Base-by-base conservation (phyloP, 768 basidiomycete species). In the Termitomyces sp. region DNA sequence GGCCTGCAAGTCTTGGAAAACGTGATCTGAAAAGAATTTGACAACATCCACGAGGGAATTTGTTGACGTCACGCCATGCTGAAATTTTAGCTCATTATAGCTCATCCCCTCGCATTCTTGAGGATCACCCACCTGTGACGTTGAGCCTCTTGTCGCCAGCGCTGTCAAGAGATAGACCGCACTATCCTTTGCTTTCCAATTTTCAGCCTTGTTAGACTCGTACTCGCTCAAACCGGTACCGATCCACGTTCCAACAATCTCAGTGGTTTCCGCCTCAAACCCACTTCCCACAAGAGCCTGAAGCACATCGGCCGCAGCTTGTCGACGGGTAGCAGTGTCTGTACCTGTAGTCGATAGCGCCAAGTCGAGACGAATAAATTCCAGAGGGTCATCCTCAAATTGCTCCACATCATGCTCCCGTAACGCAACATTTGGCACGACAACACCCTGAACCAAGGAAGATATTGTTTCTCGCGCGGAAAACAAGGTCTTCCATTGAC, bases 371-470 rank as follows among this genome's bases (percentile, higher is more conserved):
- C 93, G 87, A 65, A 98, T 91, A 69, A 89, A 98, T 69, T 98
- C 96, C 41, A 96, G 82, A 0, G 97, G 95, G 64, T 97, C 95
- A 61, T 98, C 97, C 72, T 97, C 95, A 67, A 99, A 98, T 70
- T 94, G 88, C 66, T 99, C 97, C 52, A 92, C 81, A 57, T 98
- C 95, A 64, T 93, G 90, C 41, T 90, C 88, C 61, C 95, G 83
- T 15, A 98, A 78, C 15, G 83, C 77, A 59, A 97, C 91, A 66
- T 97, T 98, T n/a, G 96, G 95, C 30, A 98, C 80, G 27, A 98
- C 89, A 58, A 98, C 93, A 54, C 91, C 89, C 71, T 94, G 87
- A 6, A 93, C 85, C 57, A 99, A 85, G 3, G 85, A 83, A 13
- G 85, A 83, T 57, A 98, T 88, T 1, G 89, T 94, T 1, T 89